phyloP scores from a whole-genome alignment of 352 stramenopile genomes.

The Pythium dissimile region DNA sequence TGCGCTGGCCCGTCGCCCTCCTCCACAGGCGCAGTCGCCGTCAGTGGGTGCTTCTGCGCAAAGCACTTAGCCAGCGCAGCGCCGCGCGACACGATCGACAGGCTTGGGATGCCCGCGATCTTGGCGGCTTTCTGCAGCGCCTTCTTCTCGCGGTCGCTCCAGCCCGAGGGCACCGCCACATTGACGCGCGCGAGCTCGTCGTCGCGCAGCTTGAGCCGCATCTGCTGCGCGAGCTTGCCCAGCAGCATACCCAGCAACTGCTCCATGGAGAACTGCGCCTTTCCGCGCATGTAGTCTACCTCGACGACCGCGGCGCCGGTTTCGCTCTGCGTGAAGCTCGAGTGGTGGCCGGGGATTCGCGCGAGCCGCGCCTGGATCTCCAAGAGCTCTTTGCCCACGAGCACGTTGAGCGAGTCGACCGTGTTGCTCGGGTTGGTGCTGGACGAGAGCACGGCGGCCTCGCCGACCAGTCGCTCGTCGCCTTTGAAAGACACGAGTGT shows the following conservation, averaged over 20 bases:
- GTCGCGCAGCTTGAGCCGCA: constrained; percentile 48
- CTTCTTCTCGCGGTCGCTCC: constrained; percentile 44
- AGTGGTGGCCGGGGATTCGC: constrained; percentile 45
- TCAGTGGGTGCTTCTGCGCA: constrained; percentile 77
- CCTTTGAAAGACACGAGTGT: constrained; percentile 88
- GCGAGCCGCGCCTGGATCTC: constrained; percentile 40
- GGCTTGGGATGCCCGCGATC: constrained; percentile 57
- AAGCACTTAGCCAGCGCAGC: constrained; percentile 71
- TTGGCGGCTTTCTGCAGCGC: constrained; percentile 45
- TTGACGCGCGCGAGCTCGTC: constrained; percentile 47
- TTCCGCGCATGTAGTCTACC: constrained; percentile 60
- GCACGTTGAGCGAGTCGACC: constrained; percentile 59
- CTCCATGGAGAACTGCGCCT: constrained; percentile 56
- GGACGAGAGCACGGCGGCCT: constrained; percentile 80
- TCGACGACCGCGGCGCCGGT: constrained; percentile 30
- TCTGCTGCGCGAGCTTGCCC: constrained; percentile 65
- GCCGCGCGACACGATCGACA: constrained; percentile 51
- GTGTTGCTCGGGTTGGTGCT: constrained; percentile 86
- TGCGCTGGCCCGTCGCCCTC: constrained; percentile 29
- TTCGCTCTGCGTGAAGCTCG: constrained; percentile 33
- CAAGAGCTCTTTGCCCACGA: constrained; percentile 53
- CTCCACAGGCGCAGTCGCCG: neutral
- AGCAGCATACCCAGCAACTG: constrained; percentile 80
- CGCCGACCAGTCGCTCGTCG: constrained; percentile 79
- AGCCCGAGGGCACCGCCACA: constrained; percentile 64